A percentile compares a stretch with the other conserved stretches of the same genome.
Conservation (phyloP, 768 basidiomycete genomes). For the Pleurotus salmoneostramineus region DNA sequence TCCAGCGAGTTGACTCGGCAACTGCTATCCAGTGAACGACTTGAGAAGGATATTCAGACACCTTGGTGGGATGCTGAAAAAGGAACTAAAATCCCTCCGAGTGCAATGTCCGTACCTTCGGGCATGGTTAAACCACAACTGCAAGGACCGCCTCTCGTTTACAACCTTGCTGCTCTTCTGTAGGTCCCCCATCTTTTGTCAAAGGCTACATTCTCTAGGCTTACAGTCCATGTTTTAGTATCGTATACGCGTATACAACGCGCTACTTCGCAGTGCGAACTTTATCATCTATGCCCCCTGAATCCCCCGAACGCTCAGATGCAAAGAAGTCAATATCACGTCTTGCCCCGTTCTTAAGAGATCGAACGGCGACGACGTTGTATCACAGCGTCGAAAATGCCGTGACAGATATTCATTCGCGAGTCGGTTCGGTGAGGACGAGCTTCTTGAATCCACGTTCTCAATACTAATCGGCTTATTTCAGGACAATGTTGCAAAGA, state of each 20-base stretch:
- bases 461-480: not conserved
- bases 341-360: slow-evolving; percentile 62
- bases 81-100: not conserved
- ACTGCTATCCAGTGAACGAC: slow-evolving; percentile 54
- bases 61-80: slow-evolving; percentile 72
- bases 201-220: not conserved
- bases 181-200: slow-evolving; percentile 30
- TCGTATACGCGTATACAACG: slow-evolving; percentile 66
- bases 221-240: slow-evolving; percentile 29
- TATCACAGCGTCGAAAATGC: slow-evolving; percentile 46
- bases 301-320: slow-evolving; percentile 40
- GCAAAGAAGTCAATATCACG: slow-evolving; percentile 44
- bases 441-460: not conserved
- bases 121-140: slow-evolving; percentile 36
- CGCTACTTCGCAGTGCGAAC: slow-evolving; percentile 61
- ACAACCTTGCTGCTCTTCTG: slow-evolving; percentile 69
- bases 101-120: slow-evolving; percentile 26
- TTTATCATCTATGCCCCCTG: slow-evolving; percentile 37
- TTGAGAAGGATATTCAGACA: slow-evolving; percentile 40
- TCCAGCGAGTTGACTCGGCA: slow-evolving; percentile 54
- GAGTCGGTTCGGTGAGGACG: slow-evolving; percentile 48
- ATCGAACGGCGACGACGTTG: slow-evolving; percentile 53
- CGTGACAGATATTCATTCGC: slow-evolving; percentile 65
- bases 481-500: slow-evolving; percentile 33
- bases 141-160: slow-evolving; percentile 44